Evolutionary conservation across 768 basidiomycete species (phyloP).

Genomic region (Dacryopinax primogenitus): DNA sequence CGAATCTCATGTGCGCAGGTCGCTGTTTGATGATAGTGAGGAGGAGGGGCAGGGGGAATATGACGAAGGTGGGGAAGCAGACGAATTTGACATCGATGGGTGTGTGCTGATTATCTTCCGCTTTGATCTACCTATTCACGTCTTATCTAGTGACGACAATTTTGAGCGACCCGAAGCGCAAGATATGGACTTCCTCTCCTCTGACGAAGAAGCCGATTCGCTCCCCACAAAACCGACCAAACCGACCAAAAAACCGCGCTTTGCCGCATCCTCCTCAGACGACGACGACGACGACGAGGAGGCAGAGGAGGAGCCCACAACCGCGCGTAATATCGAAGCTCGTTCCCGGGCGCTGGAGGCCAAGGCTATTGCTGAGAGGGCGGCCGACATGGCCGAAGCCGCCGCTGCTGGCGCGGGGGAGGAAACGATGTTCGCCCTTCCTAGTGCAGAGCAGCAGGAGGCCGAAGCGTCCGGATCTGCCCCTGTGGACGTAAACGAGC

Average conservation of each 20-base stretch:
- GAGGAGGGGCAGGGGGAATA: slow-evolving; percentile 23
- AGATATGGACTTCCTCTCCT: slow-evolving; percentile 21
- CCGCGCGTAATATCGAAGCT: slow-evolving; percentile 69
- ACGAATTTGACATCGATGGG: slow-evolving; percentile 22
- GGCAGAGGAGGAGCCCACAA: slow-evolving; percentile 42
- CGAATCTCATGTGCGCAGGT: slow-evolving; percentile 24
- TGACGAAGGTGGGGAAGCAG: slow-evolving; percentile 25
- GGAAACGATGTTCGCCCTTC: slow-evolving; percentile 5
- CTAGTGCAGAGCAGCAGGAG: slow-evolving; percentile 31
- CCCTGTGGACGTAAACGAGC: slow-evolving; percentile 47
- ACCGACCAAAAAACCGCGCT: slow-evolving; percentile 33
- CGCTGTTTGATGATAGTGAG: slow-evolving; percentile 39
- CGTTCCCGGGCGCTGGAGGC: slow-evolving; percentile 67
- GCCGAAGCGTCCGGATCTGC: slow-evolving; percentile 31
- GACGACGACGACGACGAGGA: slow-evolving; percentile 39
- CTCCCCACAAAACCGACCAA: slow-evolving; percentile 18
- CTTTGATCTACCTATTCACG: neutral
- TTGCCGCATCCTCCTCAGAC: slow-evolving; percentile 23
- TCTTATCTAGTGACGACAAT: slow-evolving; percentile 35
- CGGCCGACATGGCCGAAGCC: slow-evolving; percentile 1
- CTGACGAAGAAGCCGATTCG: slow-evolving; percentile 40
- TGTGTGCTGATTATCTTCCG: slow-evolving; percentile 14
- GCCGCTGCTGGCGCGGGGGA: neutral
- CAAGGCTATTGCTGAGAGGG: slow-evolving; percentile 31
- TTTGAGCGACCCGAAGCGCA: slow-evolving; percentile 27